phyloP scores from a whole-genome alignment of 305 asterid genomes.

The Ajuga reptans region DNA sequence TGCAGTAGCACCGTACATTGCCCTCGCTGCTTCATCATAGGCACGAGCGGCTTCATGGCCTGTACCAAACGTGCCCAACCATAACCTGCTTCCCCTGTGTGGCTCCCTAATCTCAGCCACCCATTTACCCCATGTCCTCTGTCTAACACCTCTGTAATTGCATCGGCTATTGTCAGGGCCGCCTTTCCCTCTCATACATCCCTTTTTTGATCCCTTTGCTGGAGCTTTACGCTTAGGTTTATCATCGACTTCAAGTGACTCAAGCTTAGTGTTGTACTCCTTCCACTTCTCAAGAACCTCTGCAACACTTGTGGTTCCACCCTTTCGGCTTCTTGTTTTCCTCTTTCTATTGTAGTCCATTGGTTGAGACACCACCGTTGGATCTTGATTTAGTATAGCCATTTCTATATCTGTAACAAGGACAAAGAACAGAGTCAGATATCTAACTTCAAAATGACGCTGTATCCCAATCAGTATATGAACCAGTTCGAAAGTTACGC shows the following conservation, averaged over 20 bases:
- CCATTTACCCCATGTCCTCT: constrained; percentile 98
- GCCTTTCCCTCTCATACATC: constrained; percentile 91
- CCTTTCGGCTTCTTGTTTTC: constrained; percentile 45
- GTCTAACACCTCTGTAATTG: constrained; percentile 80
- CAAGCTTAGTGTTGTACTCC: constrained; percentile 49
- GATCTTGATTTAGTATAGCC: constrained; percentile 29
- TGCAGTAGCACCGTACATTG: constrained; percentile 62
- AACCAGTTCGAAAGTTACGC: too few relatives aligned
- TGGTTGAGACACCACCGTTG: constrained; percentile 19
- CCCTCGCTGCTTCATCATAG: constrained; percentile 72
- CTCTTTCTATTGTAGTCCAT: constrained; percentile 37
- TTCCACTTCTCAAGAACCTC: constrained; percentile 75
- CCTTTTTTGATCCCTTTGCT: constrained; percentile 87
- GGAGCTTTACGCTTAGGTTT: constrained; percentile 48
- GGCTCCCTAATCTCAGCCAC: constrained; percentile 92
- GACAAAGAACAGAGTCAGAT: not conserved
- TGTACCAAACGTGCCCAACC: constrained; percentile 71
- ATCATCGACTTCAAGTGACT: constrained; percentile 26
- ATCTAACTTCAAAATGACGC: not conserved
- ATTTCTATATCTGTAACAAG: constrained; percentile 30
- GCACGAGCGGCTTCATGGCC: constrained; percentile 67
- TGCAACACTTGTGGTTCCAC: constrained; percentile 35
- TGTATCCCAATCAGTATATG: too few relatives aligned
- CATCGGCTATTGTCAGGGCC: constrained; percentile 65
- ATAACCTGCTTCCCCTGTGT: constrained; percentile 56